Evolutionary conservation across 2,329 filamentous ascomycete species (phyloP).

Genomic region (Colletotrichum scovillei): DNA sequence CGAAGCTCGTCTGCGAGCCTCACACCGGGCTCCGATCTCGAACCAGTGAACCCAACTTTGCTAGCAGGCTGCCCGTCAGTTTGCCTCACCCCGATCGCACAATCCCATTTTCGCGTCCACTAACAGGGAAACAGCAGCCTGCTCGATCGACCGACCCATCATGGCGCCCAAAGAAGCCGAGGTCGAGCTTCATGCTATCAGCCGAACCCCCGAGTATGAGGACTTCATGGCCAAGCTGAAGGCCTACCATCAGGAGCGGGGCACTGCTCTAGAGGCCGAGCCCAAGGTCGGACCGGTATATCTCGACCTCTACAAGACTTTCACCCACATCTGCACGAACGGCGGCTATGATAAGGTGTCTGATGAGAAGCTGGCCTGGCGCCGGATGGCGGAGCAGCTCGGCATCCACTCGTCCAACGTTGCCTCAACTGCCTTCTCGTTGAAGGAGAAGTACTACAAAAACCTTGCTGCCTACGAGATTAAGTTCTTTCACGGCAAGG

Average conservation of each 20-base stretch:
- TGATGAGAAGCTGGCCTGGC: conserved; percentile 87
- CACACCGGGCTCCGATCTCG: background rate
- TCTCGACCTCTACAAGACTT: conserved; percentile 82
- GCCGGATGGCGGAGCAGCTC: conserved; percentile 81
- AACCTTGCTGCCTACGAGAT: conserved; percentile 91
- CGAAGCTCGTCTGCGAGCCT: conserved; percentile 9
- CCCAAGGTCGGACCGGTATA: conserved; percentile 83
- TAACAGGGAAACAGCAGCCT: background rate
- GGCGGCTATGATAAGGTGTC: conserved; percentile 90
- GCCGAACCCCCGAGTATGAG: conserved; percentile 77
- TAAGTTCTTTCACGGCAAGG: conserved; percentile 78
- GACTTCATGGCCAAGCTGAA: conserved; percentile 81
- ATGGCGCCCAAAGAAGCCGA: conserved; percentile 41
- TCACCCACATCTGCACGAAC: conserved; percentile 78
- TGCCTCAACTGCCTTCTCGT: conserved; percentile 83
- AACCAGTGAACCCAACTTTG: background rate
- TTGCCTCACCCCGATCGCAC: background rate
- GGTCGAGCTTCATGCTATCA: conserved; percentile 58
- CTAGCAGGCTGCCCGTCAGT: background rate
- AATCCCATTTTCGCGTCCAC: background rate
- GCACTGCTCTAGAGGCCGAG: conserved; percentile 81
- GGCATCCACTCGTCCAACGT: conserved; percentile 80
- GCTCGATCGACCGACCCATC: background rate
- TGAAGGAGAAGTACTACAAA: conserved; percentile 92
- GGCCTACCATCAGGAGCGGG: conserved; percentile 82